phyloP scores from a whole-genome alignment of 2,329 filamentous ascomycete genomes.

The Trematosphaeria pertusa region DNA sequence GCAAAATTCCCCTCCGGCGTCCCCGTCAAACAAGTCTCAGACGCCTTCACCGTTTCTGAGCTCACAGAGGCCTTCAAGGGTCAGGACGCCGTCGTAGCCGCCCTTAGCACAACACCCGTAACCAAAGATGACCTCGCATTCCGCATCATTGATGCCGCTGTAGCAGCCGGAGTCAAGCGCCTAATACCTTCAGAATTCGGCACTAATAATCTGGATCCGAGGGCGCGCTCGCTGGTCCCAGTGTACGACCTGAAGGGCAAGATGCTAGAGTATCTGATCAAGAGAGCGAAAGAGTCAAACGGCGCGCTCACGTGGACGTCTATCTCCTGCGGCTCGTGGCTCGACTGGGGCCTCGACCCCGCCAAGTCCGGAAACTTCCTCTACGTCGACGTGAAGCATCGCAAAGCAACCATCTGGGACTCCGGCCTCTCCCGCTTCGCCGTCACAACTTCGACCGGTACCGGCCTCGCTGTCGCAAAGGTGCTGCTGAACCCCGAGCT shows the following conservation, averaged over 20 bases:
- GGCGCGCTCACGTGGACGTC: conserved; percentile 27
- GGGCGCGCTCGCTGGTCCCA: conserved; percentile 37
- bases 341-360: conserved; percentile 31
- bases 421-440: conserved; percentile 23
- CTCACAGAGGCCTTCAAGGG: conserved; percentile 43
- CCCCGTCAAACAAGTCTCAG: conserved; percentile 36
- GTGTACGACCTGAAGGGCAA: conserved; percentile 47
- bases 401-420: conserved; percentile 27
- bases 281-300: conserved; percentile 22
- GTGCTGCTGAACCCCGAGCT: conserved; percentile 8
- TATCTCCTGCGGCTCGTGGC: conserved; percentile 30
- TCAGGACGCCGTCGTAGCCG: conserved; percentile 48
- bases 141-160: conserved; percentile 49
- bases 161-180: conserved; percentile 48
- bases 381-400: conserved; percentile 25
- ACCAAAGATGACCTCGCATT: conserved; percentile 28
- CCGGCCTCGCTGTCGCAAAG: conserved; percentile 25
- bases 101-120: conserved; percentile 33
- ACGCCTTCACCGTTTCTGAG: conserved; percentile 27
- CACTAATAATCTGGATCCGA: conserved; percentile 44
- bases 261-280: conserved; percentile 44
- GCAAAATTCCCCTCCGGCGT: conserved; percentile 31
- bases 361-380: conserved; percentile 28
- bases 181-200: conserved; percentile 53
- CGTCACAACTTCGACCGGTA: conserved; percentile 25